These are phyloP conservation scores for Pythium dissimile DNA, from an alignment of 352 stramenopile species.

Conservation along the genomic window DNA sequence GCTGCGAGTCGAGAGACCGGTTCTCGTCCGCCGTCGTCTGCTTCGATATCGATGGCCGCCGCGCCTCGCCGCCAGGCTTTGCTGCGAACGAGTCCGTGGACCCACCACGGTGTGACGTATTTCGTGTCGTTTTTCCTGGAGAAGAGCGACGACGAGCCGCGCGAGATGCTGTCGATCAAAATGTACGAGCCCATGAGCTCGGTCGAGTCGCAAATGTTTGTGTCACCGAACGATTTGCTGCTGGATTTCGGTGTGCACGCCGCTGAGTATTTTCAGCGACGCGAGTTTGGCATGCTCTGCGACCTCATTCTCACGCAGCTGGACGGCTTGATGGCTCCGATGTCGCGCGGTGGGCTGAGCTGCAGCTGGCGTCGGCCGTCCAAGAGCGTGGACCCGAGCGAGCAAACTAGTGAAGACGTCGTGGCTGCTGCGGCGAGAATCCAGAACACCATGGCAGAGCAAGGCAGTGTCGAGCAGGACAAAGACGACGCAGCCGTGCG, in stretches of 20 bases:
- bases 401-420: constrained; percentile 1
- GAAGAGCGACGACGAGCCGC: constrained; percentile 15
- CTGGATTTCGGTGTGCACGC: constrained; percentile 51
- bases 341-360: constrained; percentile 3
- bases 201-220: constrained; percentile 65
- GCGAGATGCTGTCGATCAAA: constrained; percentile 52
- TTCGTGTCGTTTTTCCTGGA: constrained; percentile 81
- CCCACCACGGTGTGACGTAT: constrained; percentile 59
- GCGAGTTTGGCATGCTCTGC: constrained; percentile 50
- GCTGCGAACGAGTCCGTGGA: constrained; percentile 65
- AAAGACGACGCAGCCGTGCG: not conserved
- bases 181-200: constrained; percentile 79
- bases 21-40: constrained; percentile 3
- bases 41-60: not conserved
- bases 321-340: constrained; percentile 44
- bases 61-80: constrained; percentile 22
- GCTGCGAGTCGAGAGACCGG: not conserved
- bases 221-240: constrained; percentile 49
- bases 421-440: constrained; percentile 25
- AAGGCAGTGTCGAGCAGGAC: not conserved
- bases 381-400: not conserved
- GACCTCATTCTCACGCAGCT: constrained; percentile 57
- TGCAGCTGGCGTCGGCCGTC: constrained; percentile 10
- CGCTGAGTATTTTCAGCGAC: constrained; percentile 35
- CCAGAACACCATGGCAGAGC: no score